Conservation (phyloP, 2,329 filamentous ascomycete genomes). For the Leptographium radiaticola region DNA sequence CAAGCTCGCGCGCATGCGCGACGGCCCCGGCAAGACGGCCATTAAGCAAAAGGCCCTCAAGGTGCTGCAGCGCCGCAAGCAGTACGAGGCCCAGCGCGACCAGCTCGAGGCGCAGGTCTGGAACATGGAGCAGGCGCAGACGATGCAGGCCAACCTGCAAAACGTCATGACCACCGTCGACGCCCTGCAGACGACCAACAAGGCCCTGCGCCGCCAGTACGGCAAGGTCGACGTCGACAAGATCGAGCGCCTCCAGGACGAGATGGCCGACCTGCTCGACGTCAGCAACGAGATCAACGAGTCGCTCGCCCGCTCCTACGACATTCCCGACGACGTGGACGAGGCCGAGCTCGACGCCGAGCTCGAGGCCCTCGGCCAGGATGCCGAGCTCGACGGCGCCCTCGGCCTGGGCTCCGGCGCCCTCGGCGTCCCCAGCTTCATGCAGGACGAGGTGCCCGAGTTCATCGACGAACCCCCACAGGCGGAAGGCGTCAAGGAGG, state of each 20-base stretch:
- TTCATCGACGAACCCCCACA: conserved; percentile 84
- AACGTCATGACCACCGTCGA: conserved; percentile 98
- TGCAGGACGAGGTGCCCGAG: conserved; percentile 79
- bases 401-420: conserved; percentile 32
- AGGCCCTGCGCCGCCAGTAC: conserved; percentile 84
- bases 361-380: conserved; percentile 83
- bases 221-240: conserved; percentile 96
- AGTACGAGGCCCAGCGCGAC: conserved; percentile 88
- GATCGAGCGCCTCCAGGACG: conserved; percentile 94
- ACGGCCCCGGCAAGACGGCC: conserved; percentile 84
- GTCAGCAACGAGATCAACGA: conserved; percentile 98
- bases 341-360: conserved; percentile 94
- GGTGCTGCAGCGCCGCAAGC: conserved; percentile 81
- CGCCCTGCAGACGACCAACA: conserved; percentile 93
- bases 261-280: conserved; percentile 97
- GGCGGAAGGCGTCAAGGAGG: conserved; percentile 11
- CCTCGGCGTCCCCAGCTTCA: conserved; percentile 63
- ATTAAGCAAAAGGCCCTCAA: conserved; percentile 92
- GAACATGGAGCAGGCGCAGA: conserved; percentile 98
- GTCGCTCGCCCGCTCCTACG: conserved; percentile 79
- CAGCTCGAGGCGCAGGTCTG: conserved; percentile 89
- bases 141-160: conserved; percentile 97
- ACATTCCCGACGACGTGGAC: conserved; percentile 92
- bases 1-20: conserved; percentile 83
- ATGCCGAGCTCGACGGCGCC: conserved; percentile 69